Evolutionary conservation across 2,329 filamentous ascomycete species (phyloP), one percentile per base, ranked within the genome.

Genomic region (Epichloe coenophiala): DNA sequence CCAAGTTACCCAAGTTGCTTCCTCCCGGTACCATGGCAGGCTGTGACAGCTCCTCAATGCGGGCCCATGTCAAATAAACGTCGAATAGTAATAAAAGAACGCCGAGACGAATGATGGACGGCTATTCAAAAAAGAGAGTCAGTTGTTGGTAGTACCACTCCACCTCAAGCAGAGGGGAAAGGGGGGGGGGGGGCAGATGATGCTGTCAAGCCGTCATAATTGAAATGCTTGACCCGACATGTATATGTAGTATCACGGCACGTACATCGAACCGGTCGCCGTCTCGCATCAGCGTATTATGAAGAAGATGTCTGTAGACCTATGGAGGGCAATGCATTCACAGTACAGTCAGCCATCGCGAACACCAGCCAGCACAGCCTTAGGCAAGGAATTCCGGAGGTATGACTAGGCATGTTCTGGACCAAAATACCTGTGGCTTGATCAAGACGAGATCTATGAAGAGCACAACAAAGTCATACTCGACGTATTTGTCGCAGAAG

Each of bases 361-460:
- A 23, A 35, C n/a, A 7, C 17, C 5, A 43, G 13, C 13, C 7
- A 7, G 23, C 23, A 43, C 7, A 8, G 12, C 8, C 17, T 11
- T 4, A 7, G 17, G 17, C 19, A 4, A 11, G 12, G 9, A 12
- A 41, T 31, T 31, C 3, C 17, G 39, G 8, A 11, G 23, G 3
- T 9, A 13, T 19, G 4, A 19, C 13, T n/a, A 11, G 41, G 21
- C 23, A 6, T 37, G 2, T 13, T 37, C 5, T 44, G 39, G 19
- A 17, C 19, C 17, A 5, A 38, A 52, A 31, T 71, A 89, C 87
- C 77, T 97, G 91, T 13, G 91, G 91, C 69, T 97, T 98, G 63
- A 98, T 96, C 67, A 98, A 76, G 55, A 98, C 89, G 54, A 98
- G 70, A 68, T 98, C 93, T 65, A 98, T 97, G 63, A 97, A 98